Base-by-base conservation (phyloP, 2,329 filamentous ascomycete genomes). In the Cladosporium colombiae region DNA sequence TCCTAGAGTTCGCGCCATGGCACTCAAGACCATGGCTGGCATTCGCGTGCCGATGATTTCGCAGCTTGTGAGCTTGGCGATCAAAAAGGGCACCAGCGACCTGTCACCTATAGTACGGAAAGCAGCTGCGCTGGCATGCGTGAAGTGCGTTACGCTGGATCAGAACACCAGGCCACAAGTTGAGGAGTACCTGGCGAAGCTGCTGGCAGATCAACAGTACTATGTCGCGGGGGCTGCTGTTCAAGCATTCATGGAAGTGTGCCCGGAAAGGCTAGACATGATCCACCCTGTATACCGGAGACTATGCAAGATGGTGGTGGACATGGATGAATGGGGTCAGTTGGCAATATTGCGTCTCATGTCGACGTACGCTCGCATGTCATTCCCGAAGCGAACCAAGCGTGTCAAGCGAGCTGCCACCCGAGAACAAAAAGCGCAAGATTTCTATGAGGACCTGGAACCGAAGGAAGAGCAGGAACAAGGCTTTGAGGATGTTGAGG, bases 271-370 rank as follows among this genome's bases (percentile, higher is more conserved):
- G 63, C 85, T 97, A 69, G 93, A 97, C 75, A 81, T 99, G 67
- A 88, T 99, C 71, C 95, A 99, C 78, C 89, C 90, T 70, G 91
- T 97, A 75, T 99, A 98, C 79, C 88, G 92, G 60, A 84, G 86
- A 40, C 81, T 99, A 68, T 89, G 96, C 68, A 91, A 88, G 77
- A 97, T 97, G 81, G 81, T 98, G 62, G 92, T 97, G 27, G 95
- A 99, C 76, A 99, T 99, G 95, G 95, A 99, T 74, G 95, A 99
- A 79, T 99, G 95, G 95, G 91, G 93, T 50, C 95, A 99, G 79
- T 78, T 98, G 63, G 90, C 92, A 2, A 91, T 91, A 2, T 76
- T 99, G 71, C 86, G 88, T 46, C 82, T 99, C 69, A 89, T 98
- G 87, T 89, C 91, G 1, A 82, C 88, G 25, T 99, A 99, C 77